Evolutionary conservation across 192 early-diverging fungal genomes (phyloP), one percentile per base, ranked within the genome.

Genomic region (Jimgerdemannia lactiflua): DNA sequence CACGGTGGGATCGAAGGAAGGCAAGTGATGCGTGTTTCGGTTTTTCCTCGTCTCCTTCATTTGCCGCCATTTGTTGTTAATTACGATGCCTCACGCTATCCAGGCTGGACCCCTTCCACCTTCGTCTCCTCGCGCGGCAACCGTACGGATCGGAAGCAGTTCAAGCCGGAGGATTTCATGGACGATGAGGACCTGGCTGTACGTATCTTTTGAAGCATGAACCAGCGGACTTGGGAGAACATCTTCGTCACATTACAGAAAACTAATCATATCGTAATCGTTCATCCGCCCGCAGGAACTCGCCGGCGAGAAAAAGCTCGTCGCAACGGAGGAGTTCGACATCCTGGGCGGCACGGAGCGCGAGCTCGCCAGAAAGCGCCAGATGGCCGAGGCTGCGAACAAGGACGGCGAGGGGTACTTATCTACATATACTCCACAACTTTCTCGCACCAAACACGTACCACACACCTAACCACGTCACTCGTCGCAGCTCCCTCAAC

Each of bases 1-100:
- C 75, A 97, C 96, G 1, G 97, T 95, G 8, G 97, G 97, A 4
- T 98, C 97, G 10, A 96, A 97, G 87, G 94, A 97, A 82, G 96
- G 96, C 86, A 90, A 71, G 77, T 18, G 20, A 70, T 39, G 3
- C 20, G 43, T 67, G 40, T 70, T 11, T 4, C n/a, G n/a, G n/a
- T 49, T 39, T 11, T 41, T 42, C 69, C 17, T 29, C 63, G 11
- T 69, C 64, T 19, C 14, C 63, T 66, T 39, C 64, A 43, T 20
- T 42, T 3, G 43, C n/a, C 8, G 18, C 3, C 7, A 14, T 39
- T 20, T 20, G 3, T 14, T 59, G 42, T n/a, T 29, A 10, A 18
- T 40, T 3, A 39, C 29, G 19, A 18, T 70, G 10, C 20, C 69
- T 68, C 7, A 74, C 66, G 39, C 63, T 59, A 77, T 9, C 59